Evolutionary conservation across 2,329 filamentous ascomycete species (phyloP), one percentile per base, ranked within the genome.

Genomic region (Exophiala viscosa): DNA sequence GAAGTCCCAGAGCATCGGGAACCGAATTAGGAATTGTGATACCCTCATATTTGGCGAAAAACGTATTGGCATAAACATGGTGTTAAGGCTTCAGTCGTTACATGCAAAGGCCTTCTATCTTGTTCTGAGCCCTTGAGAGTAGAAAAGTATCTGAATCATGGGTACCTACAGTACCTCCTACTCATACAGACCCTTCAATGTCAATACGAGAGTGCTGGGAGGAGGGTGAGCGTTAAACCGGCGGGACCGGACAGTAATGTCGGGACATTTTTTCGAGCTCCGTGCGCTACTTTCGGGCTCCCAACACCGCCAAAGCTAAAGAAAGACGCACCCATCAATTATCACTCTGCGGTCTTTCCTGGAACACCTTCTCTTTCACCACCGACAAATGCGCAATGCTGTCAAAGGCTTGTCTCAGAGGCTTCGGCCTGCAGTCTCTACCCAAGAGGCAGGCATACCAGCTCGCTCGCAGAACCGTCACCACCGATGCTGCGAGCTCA

Each of bases 401-500:
- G 59, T 61, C 60, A 23, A 54, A 55, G 51, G 55, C 60, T 38
- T 59, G 57, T 45, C 44, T 63, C 17, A 49, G 59, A 54, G 55
- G 60, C 59, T 59, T 61, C 45, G 60, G 59, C 59, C 59, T 63
- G 46, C 51, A 57, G 40, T 51, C 67, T 55, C 65, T 70, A 23
- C 53, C 67, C 33, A 71, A 71, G 64, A 71, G 71, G 62, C 71
- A 71, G 61, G 69, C 69, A 45, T 70, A 73, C 58, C 70, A 73
- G 61, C 69, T 76, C 55, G 76, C 79, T 64, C 77, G 83, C 70
- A 84, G 92, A 71, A 83, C 83, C 65, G 93, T 99, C 68, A 99
- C 93, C 64, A 97, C 93, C 63, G 87, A 97, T 76, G 93, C 93
- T 62, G 93, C 93, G 63, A 92, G 88, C 67, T 85, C 90, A 66